Base-by-base conservation (phyloP, 202 grass and related monocot species). In the Eragrostis tef region DNA sequence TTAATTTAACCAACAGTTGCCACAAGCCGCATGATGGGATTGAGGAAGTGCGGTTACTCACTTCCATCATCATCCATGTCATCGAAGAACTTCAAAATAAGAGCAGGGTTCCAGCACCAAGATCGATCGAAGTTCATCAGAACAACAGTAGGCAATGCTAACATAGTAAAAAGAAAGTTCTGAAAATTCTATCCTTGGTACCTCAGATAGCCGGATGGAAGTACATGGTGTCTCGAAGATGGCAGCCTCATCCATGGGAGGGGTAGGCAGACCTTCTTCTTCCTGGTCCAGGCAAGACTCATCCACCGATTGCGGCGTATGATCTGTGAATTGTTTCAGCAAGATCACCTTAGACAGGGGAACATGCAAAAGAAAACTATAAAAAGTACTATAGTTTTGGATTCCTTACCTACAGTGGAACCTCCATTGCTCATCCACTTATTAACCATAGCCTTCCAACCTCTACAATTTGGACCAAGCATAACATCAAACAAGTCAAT, bases 61-160 rank as follows among this genome's bases (percentile, higher is more conserved):
- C 93, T 93, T 89, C 93, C 93, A 46, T 93, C 88, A 45, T 97
- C 82, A 86, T 93, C 90, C 88, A 98, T 91, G 73, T 82, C 90
- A 85, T 93, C 85, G 74, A 93, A 82, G 83, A 89, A 92, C 89
- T 97, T 89, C 43, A 31, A 68, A 90, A 83, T 60, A 68, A 62
- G 66, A 79, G 73, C 73, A 82, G 68, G 34, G 68, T 86, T 74
- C 52, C 74, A 22, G 71, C 31, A 21, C 4, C 53, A 20, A 73
- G 59, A 14, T 51, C 70, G 71, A 51, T 51, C 48, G 43, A 86
- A 74, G 78, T 74, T 79, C 72, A 84, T 91, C 77, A 93, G 84
- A 84, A 46, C 17, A 67, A 66, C 0, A 9, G 7, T 63, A 27
- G 53, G 29, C 29, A 17, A 11, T 17, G 48, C 27, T 64, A 57